These are phyloP conservation scores for Didymella pomorum DNA, from an alignment of 2,329 filamentous ascomycete genomes.

Conservation along the genomic window DNA sequence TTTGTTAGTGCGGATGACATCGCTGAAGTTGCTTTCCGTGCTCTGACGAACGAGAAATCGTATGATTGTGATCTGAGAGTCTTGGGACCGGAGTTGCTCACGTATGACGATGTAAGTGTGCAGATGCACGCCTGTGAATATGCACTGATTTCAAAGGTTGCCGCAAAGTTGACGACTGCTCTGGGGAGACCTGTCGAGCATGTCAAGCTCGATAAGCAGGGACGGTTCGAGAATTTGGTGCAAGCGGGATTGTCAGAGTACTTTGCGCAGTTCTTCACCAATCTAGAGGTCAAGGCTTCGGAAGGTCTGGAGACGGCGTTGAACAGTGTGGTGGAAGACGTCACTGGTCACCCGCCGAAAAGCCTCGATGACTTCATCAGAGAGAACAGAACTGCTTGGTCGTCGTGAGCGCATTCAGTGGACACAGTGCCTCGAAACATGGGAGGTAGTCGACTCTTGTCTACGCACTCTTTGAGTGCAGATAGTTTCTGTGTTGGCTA, in stretches of 20 bases:
- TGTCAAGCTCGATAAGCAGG: not conserved
- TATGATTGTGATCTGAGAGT: not conserved
- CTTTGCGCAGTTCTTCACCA: not conserved
- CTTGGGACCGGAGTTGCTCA: not conserved
- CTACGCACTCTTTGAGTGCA: no score
- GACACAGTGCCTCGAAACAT: no score
- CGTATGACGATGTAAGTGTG: not conserved
- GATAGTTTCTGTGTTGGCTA: no score
- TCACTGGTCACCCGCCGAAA: not conserved
- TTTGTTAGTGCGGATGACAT: slow-evolving; percentile 60
- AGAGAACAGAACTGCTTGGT: not conserved
- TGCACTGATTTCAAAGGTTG: not conserved
- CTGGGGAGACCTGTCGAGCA: not conserved
- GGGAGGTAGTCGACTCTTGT: no score
- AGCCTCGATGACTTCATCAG: not conserved
- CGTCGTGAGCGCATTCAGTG: not conserved
- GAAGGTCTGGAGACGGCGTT: not conserved
- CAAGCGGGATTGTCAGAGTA: not conserved
- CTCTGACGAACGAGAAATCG: not conserved
- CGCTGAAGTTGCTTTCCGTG: slow-evolving; percentile 46
- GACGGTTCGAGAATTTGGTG: not conserved
- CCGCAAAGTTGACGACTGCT: not conserved
- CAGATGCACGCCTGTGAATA: not conserved
- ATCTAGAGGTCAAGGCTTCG: not conserved
- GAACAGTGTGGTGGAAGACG: not conserved